Evolutionary conservation across 78 protist genomes (phyloP), one percentile per base, ranked within the genome.

Genomic region (Dictyostelium discoideum): DNA sequence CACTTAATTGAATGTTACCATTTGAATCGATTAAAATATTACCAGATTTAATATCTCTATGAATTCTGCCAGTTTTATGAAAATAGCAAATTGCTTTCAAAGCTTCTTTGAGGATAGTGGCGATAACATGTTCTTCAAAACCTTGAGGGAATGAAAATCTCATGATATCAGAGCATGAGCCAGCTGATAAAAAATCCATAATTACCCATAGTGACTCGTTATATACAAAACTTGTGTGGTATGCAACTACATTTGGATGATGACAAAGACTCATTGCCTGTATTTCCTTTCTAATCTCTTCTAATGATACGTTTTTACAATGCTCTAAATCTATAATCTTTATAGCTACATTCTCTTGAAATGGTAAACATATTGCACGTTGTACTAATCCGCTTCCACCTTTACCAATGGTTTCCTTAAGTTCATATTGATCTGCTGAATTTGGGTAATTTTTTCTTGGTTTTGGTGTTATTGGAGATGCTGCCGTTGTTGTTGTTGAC

Each of bases 111-210:
- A 90, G 57, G 16, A 92, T 88, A 8, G 95, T 84, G 5, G 99
- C 98, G 14, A 98, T 87, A 9, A 79, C 92, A 69, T 39, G 26
- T 85, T 98, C 99, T 72, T 88, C 86, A 65, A 97, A 74, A 14
- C 84, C 95, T 60, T 85, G 94, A n/a, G 78, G 87, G n/a, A 86
- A 87, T 69, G 89, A 85, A 80, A 85, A 92, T 60, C 80, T 48
- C 86, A 98, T 74, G 60, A 98, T 60, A 63, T 98, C 97, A 1
- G 99, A 88, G 57, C 98, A 93, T 29, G 87, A 83, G 16, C 99
- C 99, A 16, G 98, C 98, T 20, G 97, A 29, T 50, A 97, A n/a
- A 57, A 94, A 97, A 26, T 98, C 99, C 98, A 98, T 98, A 4
- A 87, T 97, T 8, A 98, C 97, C 98, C 99, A 97, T 18, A 98